Percentiles rank a stretch among this genome's conserved stretches.
Conservation (phyloP, 805 yeast species). For the Lipomyces spencermartinsiae region DNA sequence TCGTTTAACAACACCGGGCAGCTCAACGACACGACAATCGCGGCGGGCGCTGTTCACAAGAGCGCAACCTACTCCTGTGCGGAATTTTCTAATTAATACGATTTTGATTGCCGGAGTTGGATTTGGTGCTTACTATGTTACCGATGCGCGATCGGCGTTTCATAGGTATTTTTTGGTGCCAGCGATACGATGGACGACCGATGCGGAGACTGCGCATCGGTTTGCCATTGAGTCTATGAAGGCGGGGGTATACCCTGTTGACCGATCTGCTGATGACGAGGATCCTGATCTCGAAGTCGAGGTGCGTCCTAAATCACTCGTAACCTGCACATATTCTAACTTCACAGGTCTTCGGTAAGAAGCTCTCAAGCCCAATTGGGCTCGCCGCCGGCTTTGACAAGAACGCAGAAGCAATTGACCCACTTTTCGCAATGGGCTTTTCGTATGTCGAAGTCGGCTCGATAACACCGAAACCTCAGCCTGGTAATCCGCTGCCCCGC, state of each 20-base stretch:
- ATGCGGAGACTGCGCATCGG: slow-evolving; percentile 86
- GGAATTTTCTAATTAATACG: slow-evolving; percentile 33
- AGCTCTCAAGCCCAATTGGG: slow-evolving; percentile 79
- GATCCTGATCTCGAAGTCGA: slow-evolving; percentile 60
- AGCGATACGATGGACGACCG: slow-evolving; percentile 66
- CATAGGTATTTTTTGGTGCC: slow-evolving; percentile 87
- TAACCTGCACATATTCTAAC: not conserved
- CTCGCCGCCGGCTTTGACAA: slow-evolving; percentile 96
- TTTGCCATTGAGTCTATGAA: slow-evolving; percentile 75
- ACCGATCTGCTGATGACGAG: slow-evolving; percentile 51
- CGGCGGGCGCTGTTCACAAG: not conserved
- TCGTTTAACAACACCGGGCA: not conserved
- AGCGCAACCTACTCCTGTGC: slow-evolving; percentile 30
- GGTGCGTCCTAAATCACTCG: slow-evolving; percentile 15
- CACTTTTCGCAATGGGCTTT: slow-evolving; percentile 78
- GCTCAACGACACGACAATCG: not conserved
- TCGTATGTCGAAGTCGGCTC: slow-evolving; percentile 93
- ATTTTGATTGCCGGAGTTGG: slow-evolving; percentile 32
- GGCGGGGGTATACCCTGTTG: slow-evolving; percentile 68
- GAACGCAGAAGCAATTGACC: slow-evolving; percentile 88
- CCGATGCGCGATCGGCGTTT: slow-evolving; percentile 81
- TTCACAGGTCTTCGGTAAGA: slow-evolving; percentile 63
- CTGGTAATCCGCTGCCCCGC: slow-evolving; percentile 93
- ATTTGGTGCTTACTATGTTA: slow-evolving; percentile 58
- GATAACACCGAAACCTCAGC: slow-evolving; percentile 89